Base-by-base conservation (phyloP, 441 rosid genomes). In the Arabidopsis hybrid region DNA sequence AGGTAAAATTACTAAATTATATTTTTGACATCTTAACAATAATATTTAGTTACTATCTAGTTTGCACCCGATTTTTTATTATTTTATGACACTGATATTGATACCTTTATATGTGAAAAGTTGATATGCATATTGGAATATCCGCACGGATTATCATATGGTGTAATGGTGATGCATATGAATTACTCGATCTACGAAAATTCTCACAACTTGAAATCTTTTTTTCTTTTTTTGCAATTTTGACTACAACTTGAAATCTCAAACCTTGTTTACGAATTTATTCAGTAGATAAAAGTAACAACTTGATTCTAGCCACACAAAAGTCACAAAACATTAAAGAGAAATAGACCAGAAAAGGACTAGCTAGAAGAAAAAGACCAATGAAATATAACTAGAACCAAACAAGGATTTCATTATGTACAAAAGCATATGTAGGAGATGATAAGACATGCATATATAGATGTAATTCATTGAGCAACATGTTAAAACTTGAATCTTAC, bases 381-480 rank as follows among this genome's bases (percentile, higher is more conserved):
- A 31, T 35, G 34, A 43, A 5, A 60, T 16, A n/a, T 31, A 31
- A 26, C 29, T 26, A 34, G 35, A 57, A 45, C 57, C 46, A 60
- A 39, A 71, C 59, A 61, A 71, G 2, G 68, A 51, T 7, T 40
- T 45, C 70, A 55, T 26, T 35, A 64, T 72, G 7, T 43, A 43
- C 64, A 72, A 64, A 9, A 34, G 57, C 57, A 13, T 72, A 34
- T 38, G 16, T 34, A 72, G 46, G 26, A 49, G 70, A 72, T 63
- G 70, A 72, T 63, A 64, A 72, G 31, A 63, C 58, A 56, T 14
- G 57, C 65, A 73, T 35, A 32, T 29, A 16, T 26, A 51, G 43
- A 49, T 50, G 21, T 71, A 52, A 42, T 18, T 60, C 56, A 72
- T 18, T 18, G 47, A 46, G 40, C 1, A 31, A 63, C 42, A 26